Conservation (phyloP, 1,284 basidiomycete genomes). For the Marasmius oreades region DNA sequence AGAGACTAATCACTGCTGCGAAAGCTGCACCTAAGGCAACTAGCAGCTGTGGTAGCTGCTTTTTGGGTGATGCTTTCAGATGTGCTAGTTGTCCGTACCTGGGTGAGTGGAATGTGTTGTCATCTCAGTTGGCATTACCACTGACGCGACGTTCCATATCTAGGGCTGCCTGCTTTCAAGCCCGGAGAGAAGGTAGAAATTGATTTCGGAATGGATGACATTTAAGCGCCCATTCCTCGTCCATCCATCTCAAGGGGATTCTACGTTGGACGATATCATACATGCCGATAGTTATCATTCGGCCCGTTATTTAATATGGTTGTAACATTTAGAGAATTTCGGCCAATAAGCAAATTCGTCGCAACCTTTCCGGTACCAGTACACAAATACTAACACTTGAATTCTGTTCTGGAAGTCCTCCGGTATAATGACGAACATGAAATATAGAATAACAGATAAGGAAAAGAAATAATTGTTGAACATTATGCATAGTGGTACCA, state of each 20-base stretch:
- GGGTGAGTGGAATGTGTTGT: slow-evolving; percentile 50
- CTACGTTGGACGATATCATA: too few relatives aligned
- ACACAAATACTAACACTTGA: background rate
- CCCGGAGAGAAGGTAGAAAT: slow-evolving; percentile 97
- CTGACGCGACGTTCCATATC: slow-evolving; percentile 10
- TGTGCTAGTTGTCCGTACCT: slow-evolving; percentile 95
- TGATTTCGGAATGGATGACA: slow-evolving; percentile 83
- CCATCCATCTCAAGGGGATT: too few relatives aligned
- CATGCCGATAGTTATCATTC: background rate
- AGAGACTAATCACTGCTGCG: slow-evolving; percentile 59
- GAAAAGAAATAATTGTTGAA: background rate
- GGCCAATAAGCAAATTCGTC: too few relatives aligned
- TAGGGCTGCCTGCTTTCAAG: slow-evolving; percentile 95
- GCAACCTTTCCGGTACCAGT: background rate
- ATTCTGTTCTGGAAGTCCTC: background rate
- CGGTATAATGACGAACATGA: background rate
- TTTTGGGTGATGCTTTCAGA: slow-evolving; percentile 96
- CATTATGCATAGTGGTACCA: background rate
- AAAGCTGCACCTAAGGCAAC: slow-evolving; percentile 79
- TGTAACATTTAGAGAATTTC: too few relatives aligned
- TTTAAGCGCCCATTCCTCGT: slow-evolving; percentile 41
- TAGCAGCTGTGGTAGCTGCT: slow-evolving; percentile 97
- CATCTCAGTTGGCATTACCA: slow-evolving; percentile 10
- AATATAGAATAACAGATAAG: background rate
- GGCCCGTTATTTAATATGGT: too few relatives aligned